Evolutionary conservation across 1,284 basidiomycete genomes (phyloP).

Genomic region (Apiotrichum gracile): DNA sequence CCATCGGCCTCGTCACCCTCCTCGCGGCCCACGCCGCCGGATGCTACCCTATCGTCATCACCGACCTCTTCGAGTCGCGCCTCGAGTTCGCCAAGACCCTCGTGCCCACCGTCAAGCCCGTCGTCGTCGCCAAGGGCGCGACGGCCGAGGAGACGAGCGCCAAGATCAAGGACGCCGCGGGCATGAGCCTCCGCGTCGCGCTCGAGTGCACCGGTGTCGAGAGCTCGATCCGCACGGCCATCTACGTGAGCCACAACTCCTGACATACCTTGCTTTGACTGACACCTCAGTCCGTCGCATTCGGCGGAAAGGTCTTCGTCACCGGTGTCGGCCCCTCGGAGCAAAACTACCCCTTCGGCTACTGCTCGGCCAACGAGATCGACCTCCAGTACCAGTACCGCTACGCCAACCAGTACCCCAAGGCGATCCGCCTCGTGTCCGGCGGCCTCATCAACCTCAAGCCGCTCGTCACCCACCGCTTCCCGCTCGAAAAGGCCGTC

Average conservation of each 20-base stretch:
- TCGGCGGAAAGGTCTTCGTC: slow-evolving; percentile 52
- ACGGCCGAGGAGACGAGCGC: slow-evolving; percentile 36
- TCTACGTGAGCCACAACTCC: slow-evolving; percentile 52
- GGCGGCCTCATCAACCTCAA: slow-evolving; percentile 77
- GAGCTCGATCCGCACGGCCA: slow-evolving; percentile 74
- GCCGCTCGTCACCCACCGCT: slow-evolving; percentile 80
- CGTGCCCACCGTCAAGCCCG: slow-evolving; percentile 49
- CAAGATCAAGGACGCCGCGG: slow-evolving; percentile 41
- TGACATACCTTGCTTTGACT: neutral
- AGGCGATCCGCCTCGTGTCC: slow-evolving; percentile 73
- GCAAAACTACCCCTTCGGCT: slow-evolving; percentile 50
- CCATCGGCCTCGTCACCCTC: slow-evolving; percentile 53
- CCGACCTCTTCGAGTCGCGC: slow-evolving; percentile 51
- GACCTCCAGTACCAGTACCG: slow-evolving; percentile 52
- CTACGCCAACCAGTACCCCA: slow-evolving; percentile 58
- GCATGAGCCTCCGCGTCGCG: slow-evolving; percentile 35
- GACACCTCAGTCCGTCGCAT: slow-evolving; percentile 43
- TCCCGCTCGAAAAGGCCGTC: slow-evolving; percentile 65
- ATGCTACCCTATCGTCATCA: slow-evolving; percentile 53
- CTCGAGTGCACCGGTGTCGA: slow-evolving; percentile 70
- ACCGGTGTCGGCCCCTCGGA: slow-evolving; percentile 53
- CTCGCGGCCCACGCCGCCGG: slow-evolving; percentile 53
- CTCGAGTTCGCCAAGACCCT: slow-evolving; percentile 53
- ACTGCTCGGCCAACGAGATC: slow-evolving; percentile 52
- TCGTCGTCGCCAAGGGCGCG: slow-evolving; percentile 37